Conservation (phyloP, 306 rosid genomes). For the Trifolium repens region DNA sequence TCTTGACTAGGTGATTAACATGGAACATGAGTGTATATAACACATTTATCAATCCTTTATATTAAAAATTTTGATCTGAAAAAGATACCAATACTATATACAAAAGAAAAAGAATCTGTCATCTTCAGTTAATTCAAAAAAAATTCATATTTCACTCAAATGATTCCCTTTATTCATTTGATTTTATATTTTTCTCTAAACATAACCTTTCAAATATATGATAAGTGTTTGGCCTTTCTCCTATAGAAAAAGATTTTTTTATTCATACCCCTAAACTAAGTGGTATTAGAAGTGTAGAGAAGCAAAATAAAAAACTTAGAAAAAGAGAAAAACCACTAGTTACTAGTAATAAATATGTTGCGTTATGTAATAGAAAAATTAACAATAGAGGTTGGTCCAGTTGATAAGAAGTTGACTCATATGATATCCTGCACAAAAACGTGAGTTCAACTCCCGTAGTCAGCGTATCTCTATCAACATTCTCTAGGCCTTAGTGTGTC, state of each 20-base stretch:
- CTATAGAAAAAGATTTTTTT: background rate
- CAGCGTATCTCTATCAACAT: background rate
- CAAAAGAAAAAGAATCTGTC: conserved; percentile 5
- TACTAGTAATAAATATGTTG: background rate
- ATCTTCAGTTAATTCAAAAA: conserved; percentile 3
- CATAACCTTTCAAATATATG: conserved; percentile 1
- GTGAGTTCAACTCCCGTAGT: background rate
- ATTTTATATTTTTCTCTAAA: background rate
- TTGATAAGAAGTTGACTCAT: background rate
- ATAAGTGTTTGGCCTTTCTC: conserved; percentile 1
- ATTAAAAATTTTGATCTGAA: conserved; percentile 17
- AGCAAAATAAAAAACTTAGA: background rate
- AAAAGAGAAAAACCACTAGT: background rate
- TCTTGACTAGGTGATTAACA: conserved; percentile 28
- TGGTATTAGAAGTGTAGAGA: background rate
- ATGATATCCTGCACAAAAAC: too few species aligned
- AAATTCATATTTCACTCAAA: conserved; percentile 18
- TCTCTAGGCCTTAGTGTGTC: too few species aligned
- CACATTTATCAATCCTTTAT: background rate
- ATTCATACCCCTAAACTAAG: background rate
- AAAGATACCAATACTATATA: background rate
- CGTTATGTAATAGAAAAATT: background rate
- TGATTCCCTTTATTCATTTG: background rate
- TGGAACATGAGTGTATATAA: conserved; percentile 39
- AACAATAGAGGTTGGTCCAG: background rate